phyloP scores from a whole-genome alignment of 805 yeast species.

The Candida oleophila region DNA sequence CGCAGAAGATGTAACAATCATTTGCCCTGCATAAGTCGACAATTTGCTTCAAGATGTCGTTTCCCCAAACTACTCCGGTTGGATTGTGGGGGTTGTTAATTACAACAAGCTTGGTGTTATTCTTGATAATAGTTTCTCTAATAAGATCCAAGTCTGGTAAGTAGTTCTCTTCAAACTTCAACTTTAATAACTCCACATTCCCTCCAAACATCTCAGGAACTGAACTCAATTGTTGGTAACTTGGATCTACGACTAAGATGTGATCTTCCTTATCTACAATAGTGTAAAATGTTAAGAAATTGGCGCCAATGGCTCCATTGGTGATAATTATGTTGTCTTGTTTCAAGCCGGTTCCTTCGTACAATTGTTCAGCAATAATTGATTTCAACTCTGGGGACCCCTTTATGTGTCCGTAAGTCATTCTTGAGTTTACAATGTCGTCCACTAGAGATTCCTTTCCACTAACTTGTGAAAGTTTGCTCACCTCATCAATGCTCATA shows the following conservation, averaged over 20 bases:
- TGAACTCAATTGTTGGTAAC: slow-evolving; percentile 49
- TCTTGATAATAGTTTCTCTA: slow-evolving; percentile 24
- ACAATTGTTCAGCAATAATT: slow-evolving; percentile 32
- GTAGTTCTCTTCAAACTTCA: slow-evolving; percentile 33
- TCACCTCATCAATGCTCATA: slow-evolving; percentile 38
- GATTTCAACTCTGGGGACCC: slow-evolving; percentile 43
- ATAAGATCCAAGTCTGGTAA: slow-evolving; percentile 36
- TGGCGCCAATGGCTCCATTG: slow-evolving; percentile 58
- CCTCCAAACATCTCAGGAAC: slow-evolving; percentile 44
- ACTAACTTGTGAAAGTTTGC: slow-evolving; percentile 14
- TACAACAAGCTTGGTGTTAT: slow-evolving; percentile 41
- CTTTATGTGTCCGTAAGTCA: slow-evolving; percentile 46
- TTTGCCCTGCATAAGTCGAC: slow-evolving; percentile 33
- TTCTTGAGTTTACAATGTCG: slow-evolving; percentile 17
- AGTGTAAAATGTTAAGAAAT: slow-evolving; percentile 45
- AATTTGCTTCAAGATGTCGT: slow-evolving; percentile 30
- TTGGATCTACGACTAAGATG: slow-evolving; percentile 48
- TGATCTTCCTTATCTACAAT: slow-evolving; percentile 46
- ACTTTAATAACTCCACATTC: slow-evolving; percentile 32
- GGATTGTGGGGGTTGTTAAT: slow-evolving; percentile 52
- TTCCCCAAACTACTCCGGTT: slow-evolving; percentile 42
- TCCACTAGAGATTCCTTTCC: slow-evolving; percentile 3
- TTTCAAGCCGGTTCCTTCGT: slow-evolving; percentile 17
- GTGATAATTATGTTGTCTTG: slow-evolving; percentile 38
- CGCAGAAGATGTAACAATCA: slow-evolving; percentile 41